Conservation (phyloP, 2,329 filamentous ascomycete genomes). For the Ceratocystis harringtonii region DNA sequence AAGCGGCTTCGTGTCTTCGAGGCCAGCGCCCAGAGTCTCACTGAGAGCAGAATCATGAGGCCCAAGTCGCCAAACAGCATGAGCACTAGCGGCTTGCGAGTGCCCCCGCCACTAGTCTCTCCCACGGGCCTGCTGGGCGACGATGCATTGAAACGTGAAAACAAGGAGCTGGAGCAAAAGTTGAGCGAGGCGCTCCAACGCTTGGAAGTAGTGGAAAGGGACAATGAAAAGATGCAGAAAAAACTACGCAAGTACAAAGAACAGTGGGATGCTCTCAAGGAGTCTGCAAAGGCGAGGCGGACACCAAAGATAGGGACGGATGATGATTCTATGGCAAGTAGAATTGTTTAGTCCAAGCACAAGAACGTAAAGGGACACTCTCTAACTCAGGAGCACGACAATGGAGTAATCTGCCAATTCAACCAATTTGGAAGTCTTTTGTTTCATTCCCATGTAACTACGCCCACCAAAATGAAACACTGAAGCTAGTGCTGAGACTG, state of each 20-base stretch:
- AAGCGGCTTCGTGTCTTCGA: conserved; percentile 88
- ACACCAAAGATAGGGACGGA: conserved; percentile 8
- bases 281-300: conserved; percentile 42
- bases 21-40: conserved; percentile 74
- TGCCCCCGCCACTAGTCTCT: conserved; percentile 8
- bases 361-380: not conserved
- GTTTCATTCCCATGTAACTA: conserved; percentile 19
- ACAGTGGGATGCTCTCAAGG: conserved; percentile 47
- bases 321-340: conserved; percentile 11
- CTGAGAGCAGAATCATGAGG: conserved; percentile 60
- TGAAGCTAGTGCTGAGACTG: conserved; percentile 73
- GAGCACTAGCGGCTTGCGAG: conserved; percentile 15
- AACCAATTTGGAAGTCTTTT: not conserved
- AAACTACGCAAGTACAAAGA: conserved; percentile 44
- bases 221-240: conserved; percentile 39
- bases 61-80: conserved; percentile 36
- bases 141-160: conserved; percentile 31
- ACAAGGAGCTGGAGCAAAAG: conserved; percentile 54
- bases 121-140: conserved; percentile 20
- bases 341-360: conserved; percentile 1
- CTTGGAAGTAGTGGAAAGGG: conserved; percentile 50
- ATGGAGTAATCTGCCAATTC: not conserved
- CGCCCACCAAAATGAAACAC: conserved; percentile 96
- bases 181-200: conserved; percentile 42
- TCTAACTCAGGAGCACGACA: not conserved